Evolutionary conservation across 805 yeast species (phyloP), one percentile per base, ranked within the genome.

Genomic region (Metschnikowia lunata): DNA sequence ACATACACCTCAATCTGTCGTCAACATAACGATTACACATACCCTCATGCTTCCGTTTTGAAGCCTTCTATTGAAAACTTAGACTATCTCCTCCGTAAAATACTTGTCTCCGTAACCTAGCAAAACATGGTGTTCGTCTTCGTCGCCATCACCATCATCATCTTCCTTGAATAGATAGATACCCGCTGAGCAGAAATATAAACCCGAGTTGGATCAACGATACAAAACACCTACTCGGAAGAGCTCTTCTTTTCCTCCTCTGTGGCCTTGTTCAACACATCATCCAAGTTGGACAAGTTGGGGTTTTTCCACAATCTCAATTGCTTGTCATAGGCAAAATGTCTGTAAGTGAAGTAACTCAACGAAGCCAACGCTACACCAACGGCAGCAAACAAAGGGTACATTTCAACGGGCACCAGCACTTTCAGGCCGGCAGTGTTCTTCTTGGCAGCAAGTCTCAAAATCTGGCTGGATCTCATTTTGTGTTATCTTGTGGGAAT

Each of bases 221-320:
- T 18, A 18, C 23, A 18, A 18, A 14, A 15, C 27, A 26, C 15
- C 36, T 49, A 45, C 47, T 47, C 49, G 30, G 54, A 39, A 29
- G 46, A 30, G 28, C 50, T 38, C 13, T 33, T 23, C 46, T 47
- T 47, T 40, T 40, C 60, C 39, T 57, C 56, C 45, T 60, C 64
- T 32, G 58, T 59, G 32, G 61, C 69, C 50, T 65, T 59, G 57
- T 67, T 66, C 61, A 71, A 69, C 36, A 69, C 74, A 9, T 60
- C 54, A 51, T 71, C 74, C 56, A 71, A 66, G 43, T 48, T 60
- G 30, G 76, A 71, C 62, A 71, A 66, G 60, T 71, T 54, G 18
- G 76, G 58, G 61, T 71, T 71, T 54, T 67, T 62, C 75, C 74
- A 69, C 58, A 71, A 67, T 64, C 76, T 69, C 58, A 71, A 70